A percentile compares a stretch with the other conserved stretches of the same genome.
Conservation (phyloP, 805 yeast genomes). For the Candida orba region DNA sequence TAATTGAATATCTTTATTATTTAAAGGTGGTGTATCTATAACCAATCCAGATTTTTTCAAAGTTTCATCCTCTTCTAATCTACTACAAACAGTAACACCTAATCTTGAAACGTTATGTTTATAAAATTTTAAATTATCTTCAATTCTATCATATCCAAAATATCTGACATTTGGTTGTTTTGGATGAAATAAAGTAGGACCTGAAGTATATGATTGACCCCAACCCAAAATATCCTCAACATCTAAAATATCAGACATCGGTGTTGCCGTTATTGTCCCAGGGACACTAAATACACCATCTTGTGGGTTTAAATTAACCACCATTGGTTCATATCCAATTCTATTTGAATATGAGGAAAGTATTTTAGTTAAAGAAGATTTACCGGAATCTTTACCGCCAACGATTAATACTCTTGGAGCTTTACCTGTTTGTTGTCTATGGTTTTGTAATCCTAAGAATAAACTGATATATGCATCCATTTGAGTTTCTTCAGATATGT, state of each 20-base stretch:
- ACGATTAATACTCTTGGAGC: slow-evolving; percentile 53
- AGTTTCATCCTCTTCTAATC: slow-evolving; percentile 44
- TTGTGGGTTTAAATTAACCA: slow-evolving; percentile 73
- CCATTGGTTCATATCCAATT: slow-evolving; percentile 57
- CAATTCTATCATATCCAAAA: slow-evolving; percentile 60
- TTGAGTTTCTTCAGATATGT: slow-evolving; percentile 64
- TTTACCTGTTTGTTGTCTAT: slow-evolving; percentile 26
- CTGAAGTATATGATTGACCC: slow-evolving; percentile 74
- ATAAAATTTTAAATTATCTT: slow-evolving; percentile 39
- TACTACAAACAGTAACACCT: slow-evolving; percentile 29
- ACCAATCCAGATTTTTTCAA: slow-evolving; percentile 49
- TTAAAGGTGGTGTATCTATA: slow-evolving; percentile 67
- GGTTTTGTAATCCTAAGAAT: slow-evolving; percentile 67
- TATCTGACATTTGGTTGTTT: slow-evolving; percentile 83
- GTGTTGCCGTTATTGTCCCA: slow-evolving; percentile 78
- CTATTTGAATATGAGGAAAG: slow-evolving; percentile 72
- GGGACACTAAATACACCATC: slow-evolving; percentile 70
- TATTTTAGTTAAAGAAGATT: slow-evolving; percentile 64
- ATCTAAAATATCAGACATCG: slow-evolving; percentile 74
- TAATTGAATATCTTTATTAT: slow-evolving; percentile 40
- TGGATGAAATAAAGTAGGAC: slow-evolving; percentile 71
- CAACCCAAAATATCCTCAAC: slow-evolving; percentile 55
- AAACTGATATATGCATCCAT: slow-evolving; percentile 58
- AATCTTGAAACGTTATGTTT: slow-evolving; percentile 23
- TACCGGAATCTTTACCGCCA: slow-evolving; percentile 73